Evolutionary conservation across 495 filamentous ascomycete genomes (phyloP).

Genomic region (Echria macrotheca): DNA sequence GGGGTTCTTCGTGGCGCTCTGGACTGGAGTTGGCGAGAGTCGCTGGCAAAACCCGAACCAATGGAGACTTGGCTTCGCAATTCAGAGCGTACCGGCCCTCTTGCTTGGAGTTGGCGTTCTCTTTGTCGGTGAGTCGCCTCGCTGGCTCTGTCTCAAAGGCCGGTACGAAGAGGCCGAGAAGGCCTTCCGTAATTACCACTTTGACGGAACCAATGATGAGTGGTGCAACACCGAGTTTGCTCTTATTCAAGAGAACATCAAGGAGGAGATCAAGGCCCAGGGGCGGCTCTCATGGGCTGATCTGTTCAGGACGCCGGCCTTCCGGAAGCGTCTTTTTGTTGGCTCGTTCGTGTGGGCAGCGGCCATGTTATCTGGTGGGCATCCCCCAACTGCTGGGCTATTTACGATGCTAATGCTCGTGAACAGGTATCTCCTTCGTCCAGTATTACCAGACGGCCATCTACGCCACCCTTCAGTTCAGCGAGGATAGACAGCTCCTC

Average conservation of each 20-base stretch:
- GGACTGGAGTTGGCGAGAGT: slow-evolving; percentile 37
- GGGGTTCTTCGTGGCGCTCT: slow-evolving; percentile 43
- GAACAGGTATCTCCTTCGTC: slow-evolving; percentile 41
- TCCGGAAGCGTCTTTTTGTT: slow-evolving; percentile 45
- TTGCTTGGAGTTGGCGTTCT: slow-evolving; percentile 44
- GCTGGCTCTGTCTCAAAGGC: slow-evolving; percentile 53
- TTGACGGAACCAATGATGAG: slow-evolving; percentile 39
- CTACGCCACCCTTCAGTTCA: slow-evolving; percentile 44
- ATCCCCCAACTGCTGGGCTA: too few relatives aligned
- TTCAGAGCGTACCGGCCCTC: slow-evolving; percentile 47
- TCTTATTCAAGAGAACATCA: slow-evolving; percentile 42
- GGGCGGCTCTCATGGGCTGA: slow-evolving; percentile 38
- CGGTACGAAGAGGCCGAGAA: slow-evolving; percentile 38
- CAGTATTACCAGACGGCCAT: slow-evolving; percentile 48
- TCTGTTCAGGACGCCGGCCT: slow-evolving; percentile 40
- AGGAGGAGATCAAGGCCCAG: slow-evolving; percentile 31
- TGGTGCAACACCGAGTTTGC: slow-evolving; percentile 42
- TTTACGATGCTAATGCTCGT: too few relatives aligned
- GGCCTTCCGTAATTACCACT: slow-evolving; percentile 40
- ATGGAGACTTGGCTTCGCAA: slow-evolving; percentile 53
- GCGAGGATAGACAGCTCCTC: slow-evolving; percentile 43
- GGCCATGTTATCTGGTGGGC: slow-evolving; percentile 45
- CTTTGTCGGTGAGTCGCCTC: slow-evolving; percentile 51
- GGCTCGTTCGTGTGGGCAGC: slow-evolving; percentile 51
- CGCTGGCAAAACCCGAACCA: slow-evolving; percentile 32